Conservation (phyloP, 2,329 filamentous ascomycete species). For the Teratosphaeria destructans region DNA sequence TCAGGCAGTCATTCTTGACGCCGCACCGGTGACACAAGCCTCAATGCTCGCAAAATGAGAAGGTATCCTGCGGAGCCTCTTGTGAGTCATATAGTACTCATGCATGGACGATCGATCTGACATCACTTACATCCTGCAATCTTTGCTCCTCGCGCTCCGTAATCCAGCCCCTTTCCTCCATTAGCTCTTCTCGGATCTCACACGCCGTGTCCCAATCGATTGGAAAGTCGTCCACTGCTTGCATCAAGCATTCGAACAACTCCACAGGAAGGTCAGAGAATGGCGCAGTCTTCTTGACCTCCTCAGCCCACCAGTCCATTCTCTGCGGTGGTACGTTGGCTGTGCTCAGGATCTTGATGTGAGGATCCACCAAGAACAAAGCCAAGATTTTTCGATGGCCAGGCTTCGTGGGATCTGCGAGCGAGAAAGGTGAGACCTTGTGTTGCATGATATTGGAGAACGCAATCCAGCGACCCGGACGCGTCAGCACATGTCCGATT, state of each 20-base stretch:
- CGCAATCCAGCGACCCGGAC: too few relatives aligned
- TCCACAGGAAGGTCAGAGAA: constrained; percentile 18
- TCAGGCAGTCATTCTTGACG: background rate
- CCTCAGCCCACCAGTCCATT: constrained; percentile 32
- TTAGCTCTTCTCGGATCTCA: constrained; percentile 15
- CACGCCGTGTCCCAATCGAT: constrained; percentile 20
- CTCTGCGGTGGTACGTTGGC: constrained; percentile 44
- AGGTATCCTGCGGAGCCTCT: background rate
- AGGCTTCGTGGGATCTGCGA: too few relatives aligned
- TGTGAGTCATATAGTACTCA: background rate
- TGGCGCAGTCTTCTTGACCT: constrained; percentile 9
- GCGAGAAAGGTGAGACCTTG: too few relatives aligned
- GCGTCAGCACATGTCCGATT: too few relatives aligned
- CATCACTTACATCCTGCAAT: background rate
- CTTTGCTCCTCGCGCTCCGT: background rate
- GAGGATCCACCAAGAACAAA: constrained; percentile 50
- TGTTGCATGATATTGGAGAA: too few relatives aligned
- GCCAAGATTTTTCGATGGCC: too few relatives aligned
- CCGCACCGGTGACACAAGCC: too few relatives aligned
- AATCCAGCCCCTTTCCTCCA: constrained; percentile 21
- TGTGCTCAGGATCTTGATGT: constrained; percentile 30
- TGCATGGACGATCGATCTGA: background rate
- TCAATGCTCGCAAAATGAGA: background rate
- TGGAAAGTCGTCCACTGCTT: constrained; percentile 18
- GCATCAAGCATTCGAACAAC: constrained; percentile 18